Evolutionary conservation across 768 basidiomycete genomes (phyloP), one percentile per base, ranked within the genome.

Genomic region (Leucocoprinus leucothites): DNA sequence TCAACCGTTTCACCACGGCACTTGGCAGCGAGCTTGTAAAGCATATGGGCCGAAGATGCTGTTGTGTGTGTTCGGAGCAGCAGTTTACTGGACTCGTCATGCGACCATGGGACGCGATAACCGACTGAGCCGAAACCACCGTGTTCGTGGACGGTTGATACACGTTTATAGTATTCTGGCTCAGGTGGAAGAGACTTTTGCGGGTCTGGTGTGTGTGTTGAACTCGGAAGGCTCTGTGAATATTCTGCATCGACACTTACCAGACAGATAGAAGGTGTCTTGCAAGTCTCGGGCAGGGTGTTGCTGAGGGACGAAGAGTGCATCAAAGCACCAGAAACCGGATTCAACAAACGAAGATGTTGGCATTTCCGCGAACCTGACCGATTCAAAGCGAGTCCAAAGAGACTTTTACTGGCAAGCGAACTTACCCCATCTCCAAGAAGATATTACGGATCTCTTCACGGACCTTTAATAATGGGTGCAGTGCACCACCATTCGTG

Each of bases 301-400:
- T 69, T 98, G 96, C 66, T 99, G 97, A 0, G 97, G 97, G 0
- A 99, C 97, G 70, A 96, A 99, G 60, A 99, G 80, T 1, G 95
- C 86, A 69, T 99, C 97, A 72, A 99, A 98, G 69, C 94, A 97
- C 97, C 97, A 99, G 81, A 98, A 99, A 34, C 90, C 91, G 19
- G 94, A 96, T 72, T 99, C 97, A 53, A 99, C 94, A 68, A 93
- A 99, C 52, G 87, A 85, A 48, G 86, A 85, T 8, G 97, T 98
- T 13, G 95, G 94, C 97, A 99, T 99, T 72, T 99, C 97, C 46
- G 94, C 87, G 73, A 98, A 99, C 9, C 96, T 98, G 61, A 48
- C n/a, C n/a, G n/a, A 24, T 31, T 11, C 44, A 36, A 9, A 22
- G 51, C 61, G 35, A 50, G 48, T 28, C 40, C 26, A 31, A 7